Evolutionary conservation across 176 grass and related monocot species (phyloP), one percentile per base, ranked within the genome.

Genomic region (Miscanthus lutarioriparius): DNA sequence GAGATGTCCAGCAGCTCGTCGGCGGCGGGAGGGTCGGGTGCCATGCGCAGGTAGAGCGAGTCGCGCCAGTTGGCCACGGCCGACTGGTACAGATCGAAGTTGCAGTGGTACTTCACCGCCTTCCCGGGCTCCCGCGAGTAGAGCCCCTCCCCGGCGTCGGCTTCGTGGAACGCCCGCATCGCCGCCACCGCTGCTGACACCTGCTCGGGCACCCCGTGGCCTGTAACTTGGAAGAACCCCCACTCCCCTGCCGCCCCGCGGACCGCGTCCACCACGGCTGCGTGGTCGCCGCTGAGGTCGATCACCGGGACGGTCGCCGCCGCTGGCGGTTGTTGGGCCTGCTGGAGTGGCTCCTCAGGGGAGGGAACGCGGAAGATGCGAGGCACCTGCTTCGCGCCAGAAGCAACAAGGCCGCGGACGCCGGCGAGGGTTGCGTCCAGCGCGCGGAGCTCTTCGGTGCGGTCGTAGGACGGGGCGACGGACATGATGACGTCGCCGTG

Each of bases 211-310:
- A 95, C 85, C 11, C 74, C 82, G 63, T 90, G 90, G 32, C 85
- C 88, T 1, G 80, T 78, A 75, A 95, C 83, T 75, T 95, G 83
- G 73, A 92, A 92, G 76, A 92, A 90, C 1, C 93, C 90, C 93
- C 90, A 92, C 38, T 87, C 74, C 4, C 32, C 44, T 10, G 44
- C 61, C 3, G 90, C 90, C 5, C 64, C 45, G 5, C 88, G 25
- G 47, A 88, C 4, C 1, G 72, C 26, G 7, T 49, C 85, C 17
- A 75, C 85, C 22, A 65, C 81, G 8, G 14, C 56, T 0, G 13
- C 59, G 4, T 14, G 84, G 35, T 83, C 86, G 2, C 6, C 28
- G 9, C 23, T 0, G 67, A 94, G 70, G 15, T 94, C 75, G 20
- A 94, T 84, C 36, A 89, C 67, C 2, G 89, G 89, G 69, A 92